Evolutionary conservation across 139 green algal species (phyloP), one percentile per base, ranked within the genome.

Genomic region (Dunaliella primolecta): DNA sequence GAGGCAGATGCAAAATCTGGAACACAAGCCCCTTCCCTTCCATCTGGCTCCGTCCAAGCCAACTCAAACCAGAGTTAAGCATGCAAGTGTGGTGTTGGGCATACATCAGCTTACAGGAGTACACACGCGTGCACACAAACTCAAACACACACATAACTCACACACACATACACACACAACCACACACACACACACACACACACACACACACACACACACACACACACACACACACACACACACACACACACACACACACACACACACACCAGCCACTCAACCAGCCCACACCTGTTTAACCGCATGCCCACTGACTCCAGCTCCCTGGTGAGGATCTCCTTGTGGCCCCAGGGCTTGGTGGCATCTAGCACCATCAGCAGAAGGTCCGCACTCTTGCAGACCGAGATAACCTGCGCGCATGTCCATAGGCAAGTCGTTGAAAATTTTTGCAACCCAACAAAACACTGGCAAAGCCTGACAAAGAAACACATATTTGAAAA

Each of bases 331-430:
- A 99, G 91, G 89, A 99, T 99, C 75, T 98, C 92, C 7, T 89
- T 89, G 89, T 99, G 96, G 78, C 86, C 92, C 84, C 97, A 93
- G 23, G 95, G 96, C 90, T 98, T 99, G 36, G 91, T 94, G n/a
- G 97, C 97, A 82, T 99, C 97, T 85, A 99, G 93, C 81, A 99
- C 97, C 97, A 99, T 99, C 56, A 99, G 92, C 86, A 99, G 89
- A 81, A 99, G 88, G 83, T 99, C 97, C 2, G 95, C 95, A 74
- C 89, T 96, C 92, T 99, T 99, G 88, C 96, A 98, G 20, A 99
- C 97, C 1, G 97, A 97, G 87, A 99, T 99, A 81, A 99, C 96
- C 91, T 98, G 94, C 0, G 35, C 46, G 15, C 7, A n/a, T n/a
- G 24, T 57, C 31, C 77, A 81, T 38, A 23, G 31, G 46, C 23